Evolutionary conservation across 108 stramenopile species (phyloP), one percentile per base, ranked within the genome.

Genomic region (Mediolabrus comicus): DNA sequence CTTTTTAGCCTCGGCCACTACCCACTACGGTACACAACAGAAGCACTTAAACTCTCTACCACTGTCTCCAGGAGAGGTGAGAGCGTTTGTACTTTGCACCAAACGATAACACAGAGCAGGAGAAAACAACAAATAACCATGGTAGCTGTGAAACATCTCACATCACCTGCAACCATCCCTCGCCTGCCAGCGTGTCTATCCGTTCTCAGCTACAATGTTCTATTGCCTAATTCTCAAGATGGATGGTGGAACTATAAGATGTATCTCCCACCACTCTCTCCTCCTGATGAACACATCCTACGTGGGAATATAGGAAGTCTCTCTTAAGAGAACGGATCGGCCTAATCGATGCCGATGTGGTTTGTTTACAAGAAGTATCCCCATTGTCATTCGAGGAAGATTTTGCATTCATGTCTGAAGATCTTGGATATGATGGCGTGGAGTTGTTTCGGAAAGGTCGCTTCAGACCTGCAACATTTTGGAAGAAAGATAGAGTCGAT

Each of bases 171-270:
- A 57, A 9, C 56, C 34, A 33, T 57, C 17, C 56, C 56, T 57
- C 56, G 56, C 17, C 56, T 57, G 56, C 32, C 56, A 19, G 56
- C 34, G 8, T 30, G 31, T 9, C 56, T 57, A 1, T 57, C 56
- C n/a, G 56, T 57, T 16, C 56, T 57, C 1, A 79, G 75, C 39
- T 95, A 86, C 71, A 95, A 96, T 67, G 84, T 96, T 0, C 70
- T 97, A 25, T 86, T 97, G 16, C 96, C 96, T 3, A 97, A 97
- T 61, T 86, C 85, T 31, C 62, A 77, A 22, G 96, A 97, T 70
- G 96, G 94, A 38, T 97, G 96, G 95, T 96, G 72, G 77, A 92
- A 77, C 43, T 97, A 92, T 71, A 97, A 97, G 71, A 94, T 92
- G 90, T 97, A 95, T 71, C 65, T 80, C 26, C 89, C 88, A 30